Base-by-base conservation (phyloP, 768 basidiomycete genomes). In the Kwoniella sp. region DNA sequence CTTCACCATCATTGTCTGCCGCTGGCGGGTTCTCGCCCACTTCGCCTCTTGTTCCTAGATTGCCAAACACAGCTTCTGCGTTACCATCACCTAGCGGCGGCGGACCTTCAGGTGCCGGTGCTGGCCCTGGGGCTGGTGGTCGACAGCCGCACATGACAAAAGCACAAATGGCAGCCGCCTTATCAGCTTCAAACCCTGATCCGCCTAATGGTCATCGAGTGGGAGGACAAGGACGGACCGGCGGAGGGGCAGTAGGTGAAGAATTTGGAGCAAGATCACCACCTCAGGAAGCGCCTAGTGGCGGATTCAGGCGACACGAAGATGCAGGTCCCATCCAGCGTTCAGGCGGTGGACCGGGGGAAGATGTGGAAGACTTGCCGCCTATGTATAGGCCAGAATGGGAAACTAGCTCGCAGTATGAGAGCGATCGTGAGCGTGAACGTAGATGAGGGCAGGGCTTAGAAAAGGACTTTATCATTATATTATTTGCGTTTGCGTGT, bases 351-450 rank as follows among this genome's bases (percentile, higher is more conserved):
- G 55, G 47, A 13, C n/a, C 22, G 21, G 65, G 52, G n/a, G 51
- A 40, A 22, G 63, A 62, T 17, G 65, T 72, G 3, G 74, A 73
- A 52, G 72, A 76, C 51, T 61, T 76, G 12, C 74, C 74, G 22
- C 74, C 74, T 15, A 44, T 76, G 65, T 76, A 76, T 60, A 48
- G 52, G 12, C 55, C 70, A 13, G 65, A 71, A 30, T 76, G 74
- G 74, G 68, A 71, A 48, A 58, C 58, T 5, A 48, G 58, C 7
- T 47, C 21, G 37, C 63, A 55, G 24, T 58, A 51, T 13, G 51
- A 51, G 12, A 48, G 60, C 15, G 52, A 29, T 10, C 40, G 29
- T 19, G 24, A 53, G 15, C 25, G 51, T 6, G 46, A 53, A 17
- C 25, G 51, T 6, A 25, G 27, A n/a, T 52, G 51, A 52, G 8